Evolutionary conservation across 2,329 filamentous ascomycete species (phyloP), one percentile per base, ranked within the genome.

Genomic region (Verticillium tricorpus): DNA sequence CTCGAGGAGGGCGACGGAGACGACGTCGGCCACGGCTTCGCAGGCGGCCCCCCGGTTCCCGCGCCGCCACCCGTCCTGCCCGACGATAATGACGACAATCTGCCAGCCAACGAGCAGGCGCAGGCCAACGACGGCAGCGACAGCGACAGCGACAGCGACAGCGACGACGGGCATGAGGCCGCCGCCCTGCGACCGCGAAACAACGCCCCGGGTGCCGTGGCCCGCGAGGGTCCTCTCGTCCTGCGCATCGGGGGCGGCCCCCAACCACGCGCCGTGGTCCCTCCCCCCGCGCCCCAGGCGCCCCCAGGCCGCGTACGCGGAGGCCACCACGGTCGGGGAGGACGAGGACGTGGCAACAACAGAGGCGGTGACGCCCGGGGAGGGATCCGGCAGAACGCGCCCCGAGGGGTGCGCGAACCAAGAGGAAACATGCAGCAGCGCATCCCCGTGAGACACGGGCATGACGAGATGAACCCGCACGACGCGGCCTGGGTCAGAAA

Each of bases 1-100:
- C 78, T 96, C 28, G 92, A 96, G 73, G 87, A 85, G 56, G 93
- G 93, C 0, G 93, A 97, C 67, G 86, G 85, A 3, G 77, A 79
- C 58, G 80, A 83, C 58, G 79, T 82, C 56, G 82, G 78, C 3
- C 69, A 77, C 9, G 79, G 70, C 3, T 82, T 78, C 59, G 73
- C 72, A 6, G 82, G 80, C 6, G 79, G 77, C 14, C 64, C n/a
- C 45, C 45, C 22, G 45, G 19, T 9, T 9, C n/a, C 45, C 45
- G 17, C 45, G 45, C 45, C 45, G 3, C 5, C 45, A 12, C 17
- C 19, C 58, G 65, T 9, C 55, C 64, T 54, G 62, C 65, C 61
- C 7, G 59, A 62, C n/a, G 63, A 66, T 25, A 19, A 64, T 0
- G 39, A 65, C 14, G 54, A 62, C 22, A 52, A 69, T 8, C 67